Evolutionary conservation across 345 rosid genomes (phyloP).

Genomic region (Corchorus capsularis): DNA sequence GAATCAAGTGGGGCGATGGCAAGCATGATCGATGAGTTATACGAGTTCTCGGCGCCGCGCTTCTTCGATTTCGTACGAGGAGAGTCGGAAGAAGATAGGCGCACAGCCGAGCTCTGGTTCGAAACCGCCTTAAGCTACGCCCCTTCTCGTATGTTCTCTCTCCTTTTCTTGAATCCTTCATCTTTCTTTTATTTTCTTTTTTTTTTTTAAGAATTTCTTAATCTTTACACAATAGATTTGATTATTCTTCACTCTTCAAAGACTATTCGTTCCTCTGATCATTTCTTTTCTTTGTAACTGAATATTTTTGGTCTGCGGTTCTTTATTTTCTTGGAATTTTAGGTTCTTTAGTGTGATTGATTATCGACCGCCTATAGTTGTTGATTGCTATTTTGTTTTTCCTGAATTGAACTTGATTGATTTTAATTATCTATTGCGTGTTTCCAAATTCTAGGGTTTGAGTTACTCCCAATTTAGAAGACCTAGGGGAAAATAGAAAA

Average conservation of each 20-base stretch:
- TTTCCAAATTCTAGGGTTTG: background rate
- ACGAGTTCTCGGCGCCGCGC: slow-evolving; percentile 89
- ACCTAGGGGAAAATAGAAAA: background rate
- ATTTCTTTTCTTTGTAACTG: slow-evolving; percentile 8
- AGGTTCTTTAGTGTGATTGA: background rate
- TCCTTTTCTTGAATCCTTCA: slow-evolving; percentile 35
- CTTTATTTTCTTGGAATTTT: slow-evolving; percentile 10
- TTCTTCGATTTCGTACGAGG: slow-evolving; percentile 80
- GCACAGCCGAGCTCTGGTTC: slow-evolving; percentile 90
- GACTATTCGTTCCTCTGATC: background rate
- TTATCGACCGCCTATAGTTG: background rate
- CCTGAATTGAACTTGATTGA: background rate
- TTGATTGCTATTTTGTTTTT: background rate
- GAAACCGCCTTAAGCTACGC: slow-evolving; percentile 66
- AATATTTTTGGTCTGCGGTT: background rate
- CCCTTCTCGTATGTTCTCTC: slow-evolving; percentile 83
- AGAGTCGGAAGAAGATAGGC: slow-evolving; percentile 67
- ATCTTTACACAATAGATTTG: background rate
- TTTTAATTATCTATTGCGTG: background rate
- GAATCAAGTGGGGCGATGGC: slow-evolving; percentile 4
- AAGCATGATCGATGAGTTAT: slow-evolving; percentile 57
- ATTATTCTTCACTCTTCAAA: background rate
- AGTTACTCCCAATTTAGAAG: background rate
- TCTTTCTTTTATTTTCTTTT: background rate
- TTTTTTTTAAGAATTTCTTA: background rate